Percentiles rank a stretch among this genome's conserved stretches.
These are phyloP conservation scores for Thalassiosira gravida DNA, from an alignment of 352 stramenopile genomes.

Conservation along the genomic window DNA sequence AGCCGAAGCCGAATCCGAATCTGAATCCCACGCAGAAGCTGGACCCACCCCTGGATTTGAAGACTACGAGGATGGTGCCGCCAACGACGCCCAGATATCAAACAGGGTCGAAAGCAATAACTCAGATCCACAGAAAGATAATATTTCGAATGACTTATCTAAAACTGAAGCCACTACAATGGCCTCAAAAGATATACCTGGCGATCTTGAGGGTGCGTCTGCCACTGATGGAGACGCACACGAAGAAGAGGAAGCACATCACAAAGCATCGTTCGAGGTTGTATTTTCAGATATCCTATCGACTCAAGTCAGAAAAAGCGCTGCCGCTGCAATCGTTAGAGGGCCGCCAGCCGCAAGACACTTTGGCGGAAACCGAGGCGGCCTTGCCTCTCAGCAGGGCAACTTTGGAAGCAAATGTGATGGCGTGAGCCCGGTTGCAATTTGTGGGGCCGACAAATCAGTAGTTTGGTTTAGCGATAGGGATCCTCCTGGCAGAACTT, in stretches of 20 bases:
- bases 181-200: too few relatives aligned
- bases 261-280: conserved; percentile 55
- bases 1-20: too few relatives aligned
- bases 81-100: too few relatives aligned
- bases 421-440: conserved; percentile 78
- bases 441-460: conserved; percentile 84
- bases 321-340: conserved; percentile 77
- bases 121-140: too few relatives aligned
- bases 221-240: too few relatives aligned
- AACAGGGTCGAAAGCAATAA: too few relatives aligned
- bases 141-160: too few relatives aligned
- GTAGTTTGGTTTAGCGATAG: conserved; percentile 80
- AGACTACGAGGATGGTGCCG: too few relatives aligned
- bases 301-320: conserved; percentile 74
- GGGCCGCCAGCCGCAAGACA: conserved; percentile 84
- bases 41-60: background rate
- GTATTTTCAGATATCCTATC: conserved; percentile 70
- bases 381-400: conserved; percentile 47
- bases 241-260: conserved; percentile 31
- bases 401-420: conserved; percentile 44
- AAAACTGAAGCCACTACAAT: too few relatives aligned
- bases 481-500: conserved; percentile 77
- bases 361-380: conserved; percentile 85
- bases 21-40: background rate
- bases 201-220: too few relatives aligned